Base-by-base conservation (phyloP, 768 basidiomycete genomes). In the Glaciozyma antarctica region DNA sequence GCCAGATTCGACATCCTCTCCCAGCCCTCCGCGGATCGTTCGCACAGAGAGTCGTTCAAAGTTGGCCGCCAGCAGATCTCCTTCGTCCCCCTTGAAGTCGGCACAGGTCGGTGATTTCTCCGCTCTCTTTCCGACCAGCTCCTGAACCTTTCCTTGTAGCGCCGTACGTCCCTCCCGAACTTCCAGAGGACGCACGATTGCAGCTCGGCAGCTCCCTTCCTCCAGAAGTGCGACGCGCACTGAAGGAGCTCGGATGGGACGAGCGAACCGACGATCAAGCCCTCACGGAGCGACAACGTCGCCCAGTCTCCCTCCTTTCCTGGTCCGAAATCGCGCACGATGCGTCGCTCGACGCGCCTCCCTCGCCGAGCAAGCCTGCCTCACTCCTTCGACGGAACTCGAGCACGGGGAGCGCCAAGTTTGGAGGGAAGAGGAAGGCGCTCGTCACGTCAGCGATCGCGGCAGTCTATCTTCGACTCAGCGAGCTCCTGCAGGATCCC, bases 181-280 rank as follows among this genome's bases (percentile, higher is more conserved):
- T 38, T 19, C 30, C 34, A 5, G 53, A 54, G 30, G 53, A 54
- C 2, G 53, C 53, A 15, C 30, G 17, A 21, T 8, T 87, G 83
- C 69, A 78, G 30, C 71, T 78, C 52, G 80, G 79, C 5, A 74
- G 75, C 43, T 75, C 74, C 0, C 77, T 90, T 17, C 87, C 88
- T 5, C 68, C 79, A 19, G 87, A 88, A 70, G 74, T 88, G 44
- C 80, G 82, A 60, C 82, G 83, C 65, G 82, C 83, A 51, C 78
- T 90, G 22, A 81, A 82, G 1, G 86, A 88, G 64, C 84, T 90
- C 57, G 87, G 87, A 19, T 90, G 87, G 86, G 81, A 80, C 7
- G 81, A 59, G 13, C 59, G 64, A 24, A 61, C 70, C 21, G 55
- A 66, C 21, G 47, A 85, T 47, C 84, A 86, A 38, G 81, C 83